Percentiles rank a stretch among this genome's conserved stretches.
These are phyloP conservation scores for Mycena olivaceomarginata DNA, from an alignment of 768 basidiomycete genomes.

Conservation along the genomic window DNA sequence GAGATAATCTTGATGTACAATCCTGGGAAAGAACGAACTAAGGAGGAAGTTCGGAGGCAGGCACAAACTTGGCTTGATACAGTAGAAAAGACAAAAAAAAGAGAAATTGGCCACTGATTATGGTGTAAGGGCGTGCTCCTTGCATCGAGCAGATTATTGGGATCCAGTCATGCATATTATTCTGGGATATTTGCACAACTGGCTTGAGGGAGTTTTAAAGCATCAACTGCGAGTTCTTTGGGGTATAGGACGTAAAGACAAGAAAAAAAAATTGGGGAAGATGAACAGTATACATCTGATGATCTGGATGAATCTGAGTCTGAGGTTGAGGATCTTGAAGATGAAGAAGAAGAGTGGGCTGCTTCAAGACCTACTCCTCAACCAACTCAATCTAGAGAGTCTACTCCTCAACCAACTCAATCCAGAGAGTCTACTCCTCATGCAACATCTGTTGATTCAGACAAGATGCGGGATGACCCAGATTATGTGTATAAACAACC, in stretches of 20 bases:
- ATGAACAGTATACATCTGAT: not conserved
- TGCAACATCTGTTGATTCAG: too few relatives aligned
- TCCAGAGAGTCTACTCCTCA: too few relatives aligned
- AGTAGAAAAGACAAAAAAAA: not conserved
- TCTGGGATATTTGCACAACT: too few relatives aligned
- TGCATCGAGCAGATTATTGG: slow-evolving; percentile 32
- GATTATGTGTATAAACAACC: slow-evolving; percentile 17
- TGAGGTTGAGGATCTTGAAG: not conserved
- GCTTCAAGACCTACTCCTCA: too few relatives aligned
- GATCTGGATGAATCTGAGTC: not conserved
- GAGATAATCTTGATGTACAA: slow-evolving; percentile 11
- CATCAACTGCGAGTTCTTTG: too few relatives aligned
- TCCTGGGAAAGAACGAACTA: slow-evolving; percentile 10
- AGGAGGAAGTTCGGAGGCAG: slow-evolving; percentile 1
- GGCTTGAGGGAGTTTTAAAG: too few relatives aligned
- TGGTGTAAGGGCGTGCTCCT: slow-evolving; percentile 42
- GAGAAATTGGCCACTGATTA: not conserved
- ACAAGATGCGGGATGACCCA: not conserved
- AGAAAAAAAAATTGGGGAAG: not conserved
- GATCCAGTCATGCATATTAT: slow-evolving; percentile 1
- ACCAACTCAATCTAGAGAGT: too few relatives aligned
- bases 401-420: too few relatives aligned
- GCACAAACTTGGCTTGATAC: slow-evolving; percentile 25
- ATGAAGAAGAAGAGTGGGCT: not conserved
- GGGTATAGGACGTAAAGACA: slow-evolving; percentile 32